phyloP scores from a whole-genome alignment of 805 yeast species.

The Ogataea nitratoaversa region DNA sequence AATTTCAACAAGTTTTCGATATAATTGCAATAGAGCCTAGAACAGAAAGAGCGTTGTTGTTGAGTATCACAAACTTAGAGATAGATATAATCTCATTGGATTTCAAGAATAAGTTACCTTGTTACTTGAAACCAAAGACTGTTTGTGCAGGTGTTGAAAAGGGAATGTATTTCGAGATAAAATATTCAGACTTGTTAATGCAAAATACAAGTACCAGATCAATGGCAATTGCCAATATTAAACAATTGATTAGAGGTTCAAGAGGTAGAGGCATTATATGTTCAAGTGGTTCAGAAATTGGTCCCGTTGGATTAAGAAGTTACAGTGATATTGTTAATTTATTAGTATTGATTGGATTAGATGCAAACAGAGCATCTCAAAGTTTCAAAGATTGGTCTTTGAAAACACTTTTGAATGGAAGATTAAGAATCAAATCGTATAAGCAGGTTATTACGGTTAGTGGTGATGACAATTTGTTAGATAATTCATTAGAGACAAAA shows the following conservation, averaged over 20 bases:
- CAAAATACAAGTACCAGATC: constrained; percentile 36
- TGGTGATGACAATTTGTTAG: constrained; percentile 38
- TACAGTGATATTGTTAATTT: constrained; percentile 66
- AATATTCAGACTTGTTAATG: constrained; percentile 53
- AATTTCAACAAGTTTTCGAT: constrained; percentile 53
- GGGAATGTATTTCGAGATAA: constrained; percentile 79
- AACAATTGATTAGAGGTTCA: constrained; percentile 75
- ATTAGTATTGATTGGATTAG: constrained; percentile 66
- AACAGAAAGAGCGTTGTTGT: constrained; percentile 72
- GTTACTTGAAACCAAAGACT: constrained; percentile 76
- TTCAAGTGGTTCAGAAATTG: constrained; percentile 65
- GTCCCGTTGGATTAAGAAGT: constrained; percentile 48
- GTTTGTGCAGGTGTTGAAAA: constrained; percentile 78
- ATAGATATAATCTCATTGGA: constrained; percentile 78
- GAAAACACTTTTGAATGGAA: constrained; percentile 65
- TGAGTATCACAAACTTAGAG: constrained; percentile 72
- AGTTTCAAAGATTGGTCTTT: constrained; percentile 59
- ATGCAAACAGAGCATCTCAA: constrained; percentile 53
- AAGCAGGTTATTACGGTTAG: constrained; percentile 68
- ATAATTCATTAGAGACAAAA: constrained; percentile 22
- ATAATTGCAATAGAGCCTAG: constrained; percentile 76
- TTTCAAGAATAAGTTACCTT: constrained; percentile 61
- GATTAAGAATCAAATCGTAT: constrained; percentile 66
- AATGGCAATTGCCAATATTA: constrained; percentile 64
- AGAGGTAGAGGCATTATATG: constrained; percentile 75